Evolutionary conservation across 83 land plant species (phyloP).

Genomic region (Thuja plicata): DNA sequence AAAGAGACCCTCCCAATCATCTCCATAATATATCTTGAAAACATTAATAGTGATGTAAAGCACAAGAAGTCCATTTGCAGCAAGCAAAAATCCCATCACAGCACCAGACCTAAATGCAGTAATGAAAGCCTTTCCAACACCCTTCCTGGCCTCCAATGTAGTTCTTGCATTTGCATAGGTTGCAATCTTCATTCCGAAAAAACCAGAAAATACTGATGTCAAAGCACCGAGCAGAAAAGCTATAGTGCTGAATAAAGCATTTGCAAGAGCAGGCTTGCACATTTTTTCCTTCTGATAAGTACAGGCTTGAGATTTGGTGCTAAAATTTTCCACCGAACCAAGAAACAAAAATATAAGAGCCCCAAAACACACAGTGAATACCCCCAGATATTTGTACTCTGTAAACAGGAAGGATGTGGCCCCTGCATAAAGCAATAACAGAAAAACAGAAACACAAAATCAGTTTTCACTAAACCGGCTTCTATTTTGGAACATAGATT

Average conservation of each 20-base stretch:
- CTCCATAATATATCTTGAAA: constrained; percentile 77
- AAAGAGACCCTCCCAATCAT: constrained; percentile 89
- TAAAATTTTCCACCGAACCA: constrained; percentile 77
- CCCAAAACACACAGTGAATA: constrained; percentile 73
- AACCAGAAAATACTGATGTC: constrained; percentile 81
- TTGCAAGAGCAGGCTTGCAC: constrained; percentile 76
- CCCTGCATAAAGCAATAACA: constrained; percentile 36
- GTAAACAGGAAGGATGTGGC: constrained; percentile 83
- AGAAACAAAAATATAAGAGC: constrained; percentile 74
- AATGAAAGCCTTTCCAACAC: constrained; percentile 87
- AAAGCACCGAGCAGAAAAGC: constrained; percentile 80
- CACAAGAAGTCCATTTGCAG: constrained; percentile 83
- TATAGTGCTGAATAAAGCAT: constrained; percentile 69
- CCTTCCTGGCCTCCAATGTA: constrained; percentile 77
- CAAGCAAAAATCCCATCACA: constrained; percentile 85
- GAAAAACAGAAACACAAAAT: not conserved
- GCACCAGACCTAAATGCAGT: constrained; percentile 86
- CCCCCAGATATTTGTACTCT: constrained; percentile 70
- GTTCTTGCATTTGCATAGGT: constrained; percentile 87
- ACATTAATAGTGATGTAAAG: constrained; percentile 70
- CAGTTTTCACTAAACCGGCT: not conserved
- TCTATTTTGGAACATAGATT: not conserved
- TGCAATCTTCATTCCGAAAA: constrained; percentile 86
- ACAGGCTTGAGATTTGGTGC: constrained; percentile 62
- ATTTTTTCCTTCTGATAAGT: constrained; percentile 33